phyloP scores from a whole-genome alignment of 768 basidiomycete genomes.

The Trametes sanguinea region DNA sequence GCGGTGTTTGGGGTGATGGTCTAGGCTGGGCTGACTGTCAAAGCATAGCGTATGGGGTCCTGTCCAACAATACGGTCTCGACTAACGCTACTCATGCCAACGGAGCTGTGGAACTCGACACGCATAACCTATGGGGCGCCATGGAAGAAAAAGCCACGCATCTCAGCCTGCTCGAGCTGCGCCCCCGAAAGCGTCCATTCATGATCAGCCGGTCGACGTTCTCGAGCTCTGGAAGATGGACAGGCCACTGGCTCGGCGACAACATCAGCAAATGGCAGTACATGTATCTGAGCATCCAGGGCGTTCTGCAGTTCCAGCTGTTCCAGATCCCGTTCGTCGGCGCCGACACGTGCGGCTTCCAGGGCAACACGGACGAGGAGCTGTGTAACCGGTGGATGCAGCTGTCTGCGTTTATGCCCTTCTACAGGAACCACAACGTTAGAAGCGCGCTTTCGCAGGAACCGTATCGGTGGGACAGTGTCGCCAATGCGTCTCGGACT shows the following conservation, averaged over 20 bases:
- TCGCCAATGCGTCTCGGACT: constrained; percentile 71
- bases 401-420: constrained; percentile 79
- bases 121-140: constrained; percentile 70
- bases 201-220: constrained; percentile 71
- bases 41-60: constrained; percentile 45
- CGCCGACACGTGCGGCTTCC: constrained; percentile 74
- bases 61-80: constrained; percentile 58
- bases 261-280: constrained; percentile 77
- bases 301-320: constrained; percentile 79
- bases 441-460: constrained; percentile 72
- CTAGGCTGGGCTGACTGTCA: constrained; percentile 2
- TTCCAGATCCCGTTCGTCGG: constrained; percentile 86
- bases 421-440: constrained; percentile 79
- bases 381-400: constrained; percentile 87
- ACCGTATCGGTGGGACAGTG: constrained; percentile 80
- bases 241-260: constrained; percentile 80
- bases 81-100: constrained; percentile 71
- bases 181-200: constrained; percentile 67
- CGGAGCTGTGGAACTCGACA: constrained; percentile 64
- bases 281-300: constrained; percentile 70
- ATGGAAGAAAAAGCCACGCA: constrained; percentile 73
- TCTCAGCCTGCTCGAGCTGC: constrained; percentile 53
- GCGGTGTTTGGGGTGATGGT: constrained; percentile 8
- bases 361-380: constrained; percentile 75
- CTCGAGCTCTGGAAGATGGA: constrained; percentile 67